Conservation (phyloP, 2,329 filamentous ascomycete genomes). For the Colletotrichum horii region DNA sequence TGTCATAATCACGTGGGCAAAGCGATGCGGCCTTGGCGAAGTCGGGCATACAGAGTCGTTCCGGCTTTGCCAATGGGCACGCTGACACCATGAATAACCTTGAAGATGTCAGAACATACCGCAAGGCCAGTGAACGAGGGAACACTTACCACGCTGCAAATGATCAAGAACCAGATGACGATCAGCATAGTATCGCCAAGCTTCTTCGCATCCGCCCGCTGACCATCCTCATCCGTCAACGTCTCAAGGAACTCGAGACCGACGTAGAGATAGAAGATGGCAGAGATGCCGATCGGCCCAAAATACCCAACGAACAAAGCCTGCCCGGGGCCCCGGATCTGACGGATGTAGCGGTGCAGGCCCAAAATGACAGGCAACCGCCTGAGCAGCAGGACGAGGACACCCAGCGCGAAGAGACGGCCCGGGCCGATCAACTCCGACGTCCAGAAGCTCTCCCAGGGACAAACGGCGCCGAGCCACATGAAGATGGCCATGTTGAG, state of each 20-base stretch:
- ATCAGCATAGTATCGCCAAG: neutral
- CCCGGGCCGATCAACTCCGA: neutral
- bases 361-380: neutral
- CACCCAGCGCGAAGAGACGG: neutral
- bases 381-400: neutral
- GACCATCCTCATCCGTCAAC: neutral
- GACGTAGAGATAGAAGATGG: neutral
- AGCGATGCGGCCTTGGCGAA: neutral
- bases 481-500: constrained; percentile 88
- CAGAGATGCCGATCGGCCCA: neutral
- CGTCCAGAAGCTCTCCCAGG: constrained; percentile 71
- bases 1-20: neutral
- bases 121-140: rapidly evolving
- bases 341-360: neutral
- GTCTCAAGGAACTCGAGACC: neutral
- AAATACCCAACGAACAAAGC: neutral
- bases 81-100: neutral
- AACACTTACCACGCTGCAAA: neutral
- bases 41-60: neutral
- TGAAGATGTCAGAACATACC: neutral
- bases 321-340: neutral
- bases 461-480: constrained; percentile 87
- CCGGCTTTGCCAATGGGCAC: neutral
- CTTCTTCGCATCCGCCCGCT: neutral
- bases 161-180: neutral